Base-by-base conservation (phyloP, 305 asterid species). In the Nicotiana rustica region DNA sequence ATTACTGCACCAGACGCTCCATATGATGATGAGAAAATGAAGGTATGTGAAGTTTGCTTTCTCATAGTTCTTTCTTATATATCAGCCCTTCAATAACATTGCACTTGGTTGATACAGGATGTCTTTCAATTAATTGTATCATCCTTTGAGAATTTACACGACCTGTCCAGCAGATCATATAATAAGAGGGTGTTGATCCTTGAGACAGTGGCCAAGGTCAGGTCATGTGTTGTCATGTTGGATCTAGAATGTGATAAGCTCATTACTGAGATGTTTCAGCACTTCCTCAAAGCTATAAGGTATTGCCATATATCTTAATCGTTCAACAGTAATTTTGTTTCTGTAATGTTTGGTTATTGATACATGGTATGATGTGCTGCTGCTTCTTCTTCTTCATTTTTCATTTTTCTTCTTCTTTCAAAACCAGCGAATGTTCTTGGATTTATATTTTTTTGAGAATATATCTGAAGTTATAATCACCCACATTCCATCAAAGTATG, bases 171-270 rank as follows among this genome's bases (percentile, higher is more conserved):
- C 90, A 90, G 92, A 90, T 96, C 98, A 21, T 88, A 87, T 85
- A 85, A 44, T 60, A 95, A 93, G 91, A 92, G 97, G 90, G 90
- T 85, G 80, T 62, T 91, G 83, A 89, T 96, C 84, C 96, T 96
- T 79, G 97, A 96, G 91, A 94, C 97, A 67, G 95, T 96, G 86
- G 92, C 98, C 86, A 92, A 91, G 91, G 94, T 92, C 78, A 89
- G 98, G 85, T 95, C 98, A 18, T 95, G 98, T 81, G 97, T 96
- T 76, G 91, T 96, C 77, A 91, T 96, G 99, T 85, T 96, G 97
- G 99, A 96, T 86, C 89, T 95, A 82, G 99, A 95, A 90, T 96
- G 99, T 56, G 98, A 95, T 83, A 91, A 85, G 81, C 90, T 96
- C 93, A 88, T 96, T 65, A 81, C 86, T 64, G 95, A 93, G 90